phyloP scores from a whole-genome alignment of 2,329 filamentous ascomycete genomes.

The Leptographium flavum region DNA sequence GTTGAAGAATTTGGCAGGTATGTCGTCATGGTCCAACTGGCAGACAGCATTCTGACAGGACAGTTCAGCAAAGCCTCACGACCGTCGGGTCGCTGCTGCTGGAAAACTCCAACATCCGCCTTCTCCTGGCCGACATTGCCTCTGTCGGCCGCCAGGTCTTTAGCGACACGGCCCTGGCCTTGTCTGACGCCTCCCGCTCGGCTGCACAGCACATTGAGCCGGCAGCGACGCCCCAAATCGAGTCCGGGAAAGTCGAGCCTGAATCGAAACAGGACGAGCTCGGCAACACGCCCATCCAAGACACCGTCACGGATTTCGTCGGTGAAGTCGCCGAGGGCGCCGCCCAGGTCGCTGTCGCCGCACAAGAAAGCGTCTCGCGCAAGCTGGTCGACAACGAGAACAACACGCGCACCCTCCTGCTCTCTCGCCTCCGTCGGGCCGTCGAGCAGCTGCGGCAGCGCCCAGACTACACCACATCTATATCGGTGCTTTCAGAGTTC shows the following conservation, averaged over 20 bases:
- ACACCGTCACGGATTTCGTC: conserved; percentile 42
- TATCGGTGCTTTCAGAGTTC: conserved; percentile 61
- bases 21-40: too few relatives aligned
- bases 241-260: conserved; percentile 27
- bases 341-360: conserved; percentile 39
- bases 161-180: conserved; percentile 66
- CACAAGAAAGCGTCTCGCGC: conserved; percentile 56
- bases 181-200: conserved; percentile 62
- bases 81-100: conserved; percentile 76
- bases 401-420: conserved; percentile 38
- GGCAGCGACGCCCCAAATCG: conserved; percentile 15
- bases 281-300: neutral
- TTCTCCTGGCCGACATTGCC: conserved; percentile 69
- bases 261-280: neutral
- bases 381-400: conserved; percentile 61
- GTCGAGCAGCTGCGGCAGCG: conserved; percentile 61
- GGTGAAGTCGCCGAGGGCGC: conserved; percentile 38
- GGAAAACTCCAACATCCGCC: conserved; percentile 79
- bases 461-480: conserved; percentile 73
- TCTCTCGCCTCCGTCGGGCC: conserved; percentile 62
- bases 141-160: conserved; percentile 74
- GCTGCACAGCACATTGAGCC: conserved; percentile 52
- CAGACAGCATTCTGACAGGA: conserved; percentile 17
- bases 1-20: neutral
- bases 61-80: conserved; percentile 70